These are phyloP conservation scores for Syzygium grande DNA, from an alignment of 345 rosid species.

Conservation along the genomic window DNA sequence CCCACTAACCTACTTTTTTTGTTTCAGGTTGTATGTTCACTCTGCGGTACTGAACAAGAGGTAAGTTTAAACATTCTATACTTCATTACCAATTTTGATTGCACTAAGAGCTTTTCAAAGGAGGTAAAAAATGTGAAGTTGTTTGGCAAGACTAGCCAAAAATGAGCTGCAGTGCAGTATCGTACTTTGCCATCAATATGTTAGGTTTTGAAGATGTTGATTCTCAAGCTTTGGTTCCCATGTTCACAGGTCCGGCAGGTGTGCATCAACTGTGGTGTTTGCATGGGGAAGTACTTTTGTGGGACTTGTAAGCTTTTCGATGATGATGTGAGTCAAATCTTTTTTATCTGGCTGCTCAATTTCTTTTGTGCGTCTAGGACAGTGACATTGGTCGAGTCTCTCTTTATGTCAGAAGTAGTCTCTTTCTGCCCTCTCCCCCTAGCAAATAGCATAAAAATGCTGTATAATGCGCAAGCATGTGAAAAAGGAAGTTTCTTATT, in stretches of 20 bases:
- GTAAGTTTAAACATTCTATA: conserved; percentile 20
- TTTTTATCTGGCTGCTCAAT: background rate
- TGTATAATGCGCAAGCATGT: background rate
- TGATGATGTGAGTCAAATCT: conserved; percentile 60
- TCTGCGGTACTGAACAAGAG: conserved; percentile 85
- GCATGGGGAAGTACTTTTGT: conserved; percentile 85
- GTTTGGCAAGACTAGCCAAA: background rate
- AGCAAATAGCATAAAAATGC: background rate
- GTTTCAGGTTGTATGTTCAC: conserved; percentile 64
- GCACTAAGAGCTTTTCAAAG: background rate
- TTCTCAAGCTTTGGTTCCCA: conserved; percentile 1
- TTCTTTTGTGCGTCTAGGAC: background rate
- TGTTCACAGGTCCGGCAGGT: conserved; percentile 49
- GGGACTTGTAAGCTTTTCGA: conserved; percentile 70
- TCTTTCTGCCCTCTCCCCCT: background rate
- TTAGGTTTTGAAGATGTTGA: background rate
- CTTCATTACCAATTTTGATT: background rate
- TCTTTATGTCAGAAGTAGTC: background rate
- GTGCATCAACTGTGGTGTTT: conserved; percentile 71
- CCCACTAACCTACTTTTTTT: background rate
- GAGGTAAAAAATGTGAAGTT: background rate
- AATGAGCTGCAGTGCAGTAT: background rate
- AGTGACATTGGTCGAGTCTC: background rate
- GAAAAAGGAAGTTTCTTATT: background rate
- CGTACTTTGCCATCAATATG: background rate